Evolutionary conservation across 2,329 filamentous ascomycete genomes (phyloP).

Genomic region (Aspergillus uvarum): DNA sequence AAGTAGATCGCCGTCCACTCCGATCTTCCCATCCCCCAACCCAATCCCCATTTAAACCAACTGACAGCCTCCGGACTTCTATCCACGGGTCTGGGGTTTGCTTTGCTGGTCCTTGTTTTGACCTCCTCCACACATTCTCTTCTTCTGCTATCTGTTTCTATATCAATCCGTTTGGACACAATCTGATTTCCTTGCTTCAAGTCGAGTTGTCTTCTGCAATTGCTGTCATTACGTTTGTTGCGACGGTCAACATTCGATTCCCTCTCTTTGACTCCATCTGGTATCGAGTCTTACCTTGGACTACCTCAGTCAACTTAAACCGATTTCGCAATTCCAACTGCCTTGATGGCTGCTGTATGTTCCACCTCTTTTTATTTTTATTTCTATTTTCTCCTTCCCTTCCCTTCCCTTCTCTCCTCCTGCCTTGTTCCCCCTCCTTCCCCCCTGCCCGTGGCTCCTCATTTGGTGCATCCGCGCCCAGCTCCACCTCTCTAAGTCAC

Average conservation of each 20-base stretch:
- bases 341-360: slow-evolving; percentile 35
- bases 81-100: background rate
- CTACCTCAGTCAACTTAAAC: background rate
- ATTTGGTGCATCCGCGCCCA: slow-evolving; percentile 21
- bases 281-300: background rate
- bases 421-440: slow-evolving; percentile 14
- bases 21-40: background rate
- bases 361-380: slow-evolving; percentile 7
- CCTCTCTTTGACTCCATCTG: background rate
- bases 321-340: slow-evolving; percentile 1
- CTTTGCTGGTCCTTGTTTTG: background rate
- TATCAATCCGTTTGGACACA: background rate
- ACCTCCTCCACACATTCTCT: background rate
- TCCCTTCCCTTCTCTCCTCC: slow-evolving; percentile 1
- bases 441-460: slow-evolving; percentile 22
- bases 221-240: background rate
- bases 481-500: slow-evolving; percentile 18
- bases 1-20: background rate
- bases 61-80: background rate
- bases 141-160: background rate
- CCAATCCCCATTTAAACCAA: background rate
- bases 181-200: background rate
- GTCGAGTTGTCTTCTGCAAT: background rate
- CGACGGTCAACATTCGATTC: background rate
- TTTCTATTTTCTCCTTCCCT: no score